Evolutionary conservation across 2,329 filamentous ascomycete species (phyloP).

Genomic region (Calycina herbarum): DNA sequence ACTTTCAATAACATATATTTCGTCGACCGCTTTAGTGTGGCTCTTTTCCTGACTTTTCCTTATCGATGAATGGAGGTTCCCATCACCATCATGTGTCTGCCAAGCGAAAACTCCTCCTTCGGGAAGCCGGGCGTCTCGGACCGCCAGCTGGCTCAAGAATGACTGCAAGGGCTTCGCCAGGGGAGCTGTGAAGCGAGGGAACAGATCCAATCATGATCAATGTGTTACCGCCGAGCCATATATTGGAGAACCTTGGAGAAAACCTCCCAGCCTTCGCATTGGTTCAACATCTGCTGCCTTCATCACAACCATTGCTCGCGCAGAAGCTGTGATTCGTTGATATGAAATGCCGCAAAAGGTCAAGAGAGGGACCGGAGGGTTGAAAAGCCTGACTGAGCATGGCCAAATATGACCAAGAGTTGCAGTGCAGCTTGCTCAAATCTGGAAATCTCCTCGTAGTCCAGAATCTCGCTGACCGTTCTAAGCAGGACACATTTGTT

Average conservation of each 20-base stretch:
- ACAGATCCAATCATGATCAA: constrained; percentile 4
- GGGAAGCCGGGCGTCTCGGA: constrained; percentile 1
- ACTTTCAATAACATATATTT: neutral
- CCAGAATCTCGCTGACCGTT: neutral
- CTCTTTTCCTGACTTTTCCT: neutral
- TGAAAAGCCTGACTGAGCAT: constrained; percentile 7
- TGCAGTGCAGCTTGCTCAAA: constrained; percentile 3
- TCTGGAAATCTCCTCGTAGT: neutral
- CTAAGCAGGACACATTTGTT: neutral
- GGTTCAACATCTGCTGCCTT: constrained; percentile 8
- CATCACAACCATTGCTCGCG: constrained; percentile 15
- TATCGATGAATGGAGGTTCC: neutral
- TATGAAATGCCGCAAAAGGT: constrained; percentile 3
- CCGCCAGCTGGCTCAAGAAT: neutral
- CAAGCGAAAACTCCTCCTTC: constrained; percentile 2
- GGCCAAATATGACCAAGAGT: constrained; percentile 9
- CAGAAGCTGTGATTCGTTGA: constrained; percentile 9
- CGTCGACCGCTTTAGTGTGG: neutral
- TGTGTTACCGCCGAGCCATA: constrained; percentile 15
- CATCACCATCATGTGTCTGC: neutral
- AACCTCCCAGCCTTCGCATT: constrained; percentile 10
- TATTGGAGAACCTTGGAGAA: neutral
- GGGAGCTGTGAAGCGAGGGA: neutral
- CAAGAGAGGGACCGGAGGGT: neutral
- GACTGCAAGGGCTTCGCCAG: neutral